Evolutionary conservation across 2,329 filamentous ascomycete species (phyloP).

Genomic region (Daldinia sp.): DNA sequence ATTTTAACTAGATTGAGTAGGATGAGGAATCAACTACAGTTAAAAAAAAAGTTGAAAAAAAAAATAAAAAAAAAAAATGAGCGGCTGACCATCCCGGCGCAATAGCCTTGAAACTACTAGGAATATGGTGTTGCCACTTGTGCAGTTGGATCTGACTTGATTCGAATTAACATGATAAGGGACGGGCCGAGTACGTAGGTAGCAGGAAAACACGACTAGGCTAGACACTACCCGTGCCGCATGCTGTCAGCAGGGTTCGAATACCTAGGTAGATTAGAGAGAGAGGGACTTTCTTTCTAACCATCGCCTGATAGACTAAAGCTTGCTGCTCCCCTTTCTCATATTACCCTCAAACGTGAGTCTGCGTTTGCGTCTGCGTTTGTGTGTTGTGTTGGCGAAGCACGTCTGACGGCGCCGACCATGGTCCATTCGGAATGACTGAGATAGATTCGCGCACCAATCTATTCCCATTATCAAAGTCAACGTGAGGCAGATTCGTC

Average conservation of each 20-base stretch:
- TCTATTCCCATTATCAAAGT: constrained; percentile 26
- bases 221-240: constrained; percentile 30
- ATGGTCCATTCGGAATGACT: constrained; percentile 24
- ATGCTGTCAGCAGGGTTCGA: constrained; percentile 35
- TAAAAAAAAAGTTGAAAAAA: too few species aligned
- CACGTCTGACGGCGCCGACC: constrained; percentile 32
- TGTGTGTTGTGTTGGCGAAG: constrained; percentile 17
- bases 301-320: constrained; percentile 17
- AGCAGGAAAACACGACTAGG: constrained; percentile 8
- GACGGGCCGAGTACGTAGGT: constrained; percentile 37
- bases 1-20: constrained; percentile 21
- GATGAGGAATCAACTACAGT: constrained; percentile 23
- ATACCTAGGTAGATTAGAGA: not conserved
- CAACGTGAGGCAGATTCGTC: constrained; percentile 41
- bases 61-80: constrained; percentile 22
- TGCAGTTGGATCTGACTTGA: constrained; percentile 38
- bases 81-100: constrained; percentile 39
- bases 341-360: constrained; percentile 38
- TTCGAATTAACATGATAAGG: constrained; percentile 41
- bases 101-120: constrained; percentile 28
- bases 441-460: constrained; percentile 27
- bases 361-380: not conserved
- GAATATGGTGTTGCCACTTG: constrained; percentile 38
- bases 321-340: constrained; percentile 4
- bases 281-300: constrained; percentile 20